phyloP scores from a whole-genome alignment of 495 filamentous ascomycete genomes.

The Penicillium manginii region DNA sequence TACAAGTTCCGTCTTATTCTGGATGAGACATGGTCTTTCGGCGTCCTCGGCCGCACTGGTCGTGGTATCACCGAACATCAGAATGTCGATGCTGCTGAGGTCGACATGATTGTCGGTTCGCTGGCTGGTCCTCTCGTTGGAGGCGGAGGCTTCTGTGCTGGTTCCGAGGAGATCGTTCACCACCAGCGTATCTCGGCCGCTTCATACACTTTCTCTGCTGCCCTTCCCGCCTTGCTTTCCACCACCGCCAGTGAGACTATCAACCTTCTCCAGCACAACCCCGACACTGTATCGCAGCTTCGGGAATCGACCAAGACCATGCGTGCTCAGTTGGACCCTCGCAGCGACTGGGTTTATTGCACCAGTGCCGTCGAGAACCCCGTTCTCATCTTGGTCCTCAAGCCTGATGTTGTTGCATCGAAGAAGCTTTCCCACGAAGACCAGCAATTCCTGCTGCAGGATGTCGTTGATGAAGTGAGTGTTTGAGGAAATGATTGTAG shows the following conservation, averaged over 20 bases:
- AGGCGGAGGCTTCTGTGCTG: conserved; percentile 94
- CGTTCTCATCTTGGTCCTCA: conserved; percentile 80
- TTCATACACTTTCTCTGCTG: conserved; percentile 93
- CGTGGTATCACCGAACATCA: conserved; percentile 93
- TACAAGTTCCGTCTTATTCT: conserved; percentile 98
- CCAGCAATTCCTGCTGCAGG: conserved; percentile 84
- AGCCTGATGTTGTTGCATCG: conserved; percentile 76
- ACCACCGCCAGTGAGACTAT: conserved; percentile 93
- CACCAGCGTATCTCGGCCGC: conserved; percentile 91
- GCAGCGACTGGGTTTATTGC: conserved; percentile 90
- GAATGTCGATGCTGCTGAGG: conserved; percentile 85
- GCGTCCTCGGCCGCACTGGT: conserved; percentile 87
- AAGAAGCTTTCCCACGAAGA: conserved; percentile 69
- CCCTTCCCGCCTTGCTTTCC: conserved; percentile 88
- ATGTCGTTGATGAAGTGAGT: conserved; percentile 90
- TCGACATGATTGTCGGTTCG: conserved; percentile 96
- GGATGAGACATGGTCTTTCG: conserved; percentile 97
- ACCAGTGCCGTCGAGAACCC: conserved; percentile 85
- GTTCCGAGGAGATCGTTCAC: conserved; percentile 84
- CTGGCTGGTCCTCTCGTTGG: conserved; percentile 88
- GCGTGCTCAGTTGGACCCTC: conserved; percentile 84
- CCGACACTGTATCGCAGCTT: conserved; percentile 73
- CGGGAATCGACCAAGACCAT: conserved; percentile 82
- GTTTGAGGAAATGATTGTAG: background rate
- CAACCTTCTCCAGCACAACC: conserved; percentile 78